Percentiles rank a stretch among this genome's conserved stretches.
phyloP scores from a whole-genome alignment of 495 filamentous ascomycete genomes.

The Aspergillus bridgeri region DNA sequence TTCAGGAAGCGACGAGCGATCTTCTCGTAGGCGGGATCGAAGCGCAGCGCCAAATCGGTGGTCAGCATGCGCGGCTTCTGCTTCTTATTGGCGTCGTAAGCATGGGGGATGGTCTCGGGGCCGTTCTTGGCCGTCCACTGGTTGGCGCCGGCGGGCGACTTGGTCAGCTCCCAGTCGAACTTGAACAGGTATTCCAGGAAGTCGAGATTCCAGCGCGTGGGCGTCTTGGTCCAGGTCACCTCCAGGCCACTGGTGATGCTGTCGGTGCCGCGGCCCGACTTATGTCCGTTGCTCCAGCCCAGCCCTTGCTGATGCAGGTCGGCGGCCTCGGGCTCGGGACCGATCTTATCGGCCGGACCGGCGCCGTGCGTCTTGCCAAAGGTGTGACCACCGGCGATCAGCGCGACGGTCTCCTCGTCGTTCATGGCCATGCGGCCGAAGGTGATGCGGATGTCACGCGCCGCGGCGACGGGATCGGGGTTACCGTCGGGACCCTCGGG shows the following conservation, averaged over 20 bases:
- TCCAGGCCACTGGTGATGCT: constrained; percentile 71
- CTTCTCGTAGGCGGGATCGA: constrained; percentile 69
- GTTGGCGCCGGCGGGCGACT: constrained; percentile 69
- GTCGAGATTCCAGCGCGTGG: constrained; percentile 63
- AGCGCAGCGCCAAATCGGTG: constrained; percentile 65
- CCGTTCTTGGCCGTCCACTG: constrained; percentile 69
- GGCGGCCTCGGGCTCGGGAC: constrained; percentile 60
- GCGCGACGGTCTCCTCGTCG: constrained; percentile 70
- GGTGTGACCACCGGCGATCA: constrained; percentile 71
- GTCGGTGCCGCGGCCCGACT: constrained; percentile 58
- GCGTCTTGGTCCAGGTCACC: constrained; percentile 70
- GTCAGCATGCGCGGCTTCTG: constrained; percentile 66
- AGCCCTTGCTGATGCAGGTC: constrained; percentile 60
- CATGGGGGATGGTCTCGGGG: constrained; percentile 62
- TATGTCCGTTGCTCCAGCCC: constrained; percentile 60
- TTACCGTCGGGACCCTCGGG: constrained; percentile 69
- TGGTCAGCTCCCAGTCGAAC: constrained; percentile 72
- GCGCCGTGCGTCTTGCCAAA: constrained; percentile 78
- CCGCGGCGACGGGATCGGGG: constrained; percentile 64
- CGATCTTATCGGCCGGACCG: constrained; percentile 53
- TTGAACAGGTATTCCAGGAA: constrained; percentile 71
- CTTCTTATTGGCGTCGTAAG: constrained; percentile 61
- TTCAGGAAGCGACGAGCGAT: constrained; percentile 63
- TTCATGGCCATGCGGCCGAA: constrained; percentile 77
- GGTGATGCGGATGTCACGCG: constrained; percentile 64